These are phyloP conservation scores for Osmanthus fragrans DNA, from an alignment of 257 asterid species.

Conservation along the genomic window DNA sequence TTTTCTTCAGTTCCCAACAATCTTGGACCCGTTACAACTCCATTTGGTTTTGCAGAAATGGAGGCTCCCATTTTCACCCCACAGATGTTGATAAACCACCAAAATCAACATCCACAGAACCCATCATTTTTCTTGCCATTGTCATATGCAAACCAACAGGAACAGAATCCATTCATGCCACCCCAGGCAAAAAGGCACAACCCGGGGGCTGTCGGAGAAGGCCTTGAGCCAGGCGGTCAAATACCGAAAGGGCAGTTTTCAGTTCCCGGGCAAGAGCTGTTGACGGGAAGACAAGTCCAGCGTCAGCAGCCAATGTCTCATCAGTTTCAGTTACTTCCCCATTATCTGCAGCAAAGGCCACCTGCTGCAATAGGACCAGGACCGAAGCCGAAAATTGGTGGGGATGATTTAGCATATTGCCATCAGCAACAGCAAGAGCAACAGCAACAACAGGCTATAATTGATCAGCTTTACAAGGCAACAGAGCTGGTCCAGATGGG, in stretches of 20 bases:
- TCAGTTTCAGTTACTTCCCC: slow-evolving; percentile 62
- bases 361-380: slow-evolving; percentile 29
- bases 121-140: slow-evolving; percentile 48
- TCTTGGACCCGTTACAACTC: slow-evolving; percentile 29
- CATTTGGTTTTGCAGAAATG: slow-evolving; percentile 35
- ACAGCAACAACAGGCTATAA: slow-evolving; percentile 56
- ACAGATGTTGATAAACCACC: slow-evolving; percentile 49
- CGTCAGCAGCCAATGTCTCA: slow-evolving; percentile 36
- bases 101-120: slow-evolving; percentile 39
- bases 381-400: slow-evolving; percentile 47
- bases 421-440: slow-evolving; percentile 51
- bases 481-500: slow-evolving; percentile 87
- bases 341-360: slow-evolving; percentile 53
- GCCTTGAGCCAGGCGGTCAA: not conserved
- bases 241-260: slow-evolving; percentile 22
- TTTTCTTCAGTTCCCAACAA: slow-evolving; percentile 34
- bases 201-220: slow-evolving; percentile 30
- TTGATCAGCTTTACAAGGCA: slow-evolving; percentile 82
- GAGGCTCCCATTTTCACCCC: slow-evolving; percentile 40
- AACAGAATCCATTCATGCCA: slow-evolving; percentile 36
- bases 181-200: slow-evolving; percentile 49
- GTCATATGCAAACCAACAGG: slow-evolving; percentile 36
- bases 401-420: slow-evolving; percentile 54
- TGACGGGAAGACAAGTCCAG: slow-evolving; percentile 28
- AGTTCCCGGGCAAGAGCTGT: slow-evolving; percentile 30